These are phyloP conservation scores for Naganishia albida DNA, from an alignment of 1,284 basidiomycete genomes.

Conservation along the genomic window DNA sequence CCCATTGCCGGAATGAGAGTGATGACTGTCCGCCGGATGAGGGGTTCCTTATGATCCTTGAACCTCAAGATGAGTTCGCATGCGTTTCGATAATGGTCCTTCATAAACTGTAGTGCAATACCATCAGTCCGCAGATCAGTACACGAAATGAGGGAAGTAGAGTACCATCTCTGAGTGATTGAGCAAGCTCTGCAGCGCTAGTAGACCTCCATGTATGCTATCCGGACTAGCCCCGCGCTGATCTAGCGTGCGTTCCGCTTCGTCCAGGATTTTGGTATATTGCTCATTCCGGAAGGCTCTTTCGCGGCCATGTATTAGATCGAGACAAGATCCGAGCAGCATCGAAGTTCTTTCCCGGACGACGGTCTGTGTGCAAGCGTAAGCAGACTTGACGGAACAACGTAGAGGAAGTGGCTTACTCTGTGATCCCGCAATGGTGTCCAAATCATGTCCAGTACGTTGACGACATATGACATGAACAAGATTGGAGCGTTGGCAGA, in stretches of 20 bases:
- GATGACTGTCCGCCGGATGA: constrained; percentile 89
- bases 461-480: constrained; percentile 80
- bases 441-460: constrained; percentile 88
- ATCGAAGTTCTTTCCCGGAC: constrained; percentile 90
- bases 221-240: constrained; percentile 69
- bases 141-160: constrained; percentile 38
- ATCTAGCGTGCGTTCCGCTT: constrained; percentile 83
- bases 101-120: constrained; percentile 72
- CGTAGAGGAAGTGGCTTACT: constrained; percentile 47
- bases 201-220: constrained; percentile 84
- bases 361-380: constrained; percentile 51
- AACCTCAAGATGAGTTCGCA: constrained; percentile 90
- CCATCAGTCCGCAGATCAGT: constrained; percentile 18
- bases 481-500: constrained; percentile 80
- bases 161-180: constrained; percentile 89
- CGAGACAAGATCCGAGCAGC: constrained; percentile 81
- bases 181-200: constrained; percentile 89
- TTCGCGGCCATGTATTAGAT: constrained; percentile 68
- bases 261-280: constrained; percentile 77
- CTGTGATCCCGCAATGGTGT: constrained; percentile 80
- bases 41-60: constrained; percentile 79
- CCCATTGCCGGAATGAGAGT: constrained; percentile 90
- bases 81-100: constrained; percentile 81
- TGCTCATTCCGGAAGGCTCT: constrained; percentile 56
- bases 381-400: constrained; percentile 40